Evolutionary conservation across 1,284 basidiomycete species (phyloP), one percentile per base, ranked within the genome.

Genomic region (Ustilago loliicola): DNA sequence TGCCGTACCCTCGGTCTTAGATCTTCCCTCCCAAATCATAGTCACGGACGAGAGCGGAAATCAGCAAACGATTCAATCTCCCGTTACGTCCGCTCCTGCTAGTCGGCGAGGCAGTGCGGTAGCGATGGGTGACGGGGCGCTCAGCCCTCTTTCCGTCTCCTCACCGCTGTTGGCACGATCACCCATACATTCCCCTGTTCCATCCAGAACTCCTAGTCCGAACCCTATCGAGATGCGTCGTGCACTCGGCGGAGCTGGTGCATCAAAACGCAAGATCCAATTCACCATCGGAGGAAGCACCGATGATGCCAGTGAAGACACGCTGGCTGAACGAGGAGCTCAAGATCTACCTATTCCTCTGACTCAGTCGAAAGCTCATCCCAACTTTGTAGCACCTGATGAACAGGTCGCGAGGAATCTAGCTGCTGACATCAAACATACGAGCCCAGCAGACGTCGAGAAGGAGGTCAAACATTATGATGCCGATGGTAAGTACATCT

Each of bases 401-500:
- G 75, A 77, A 34, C 50, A 65, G 27, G 0, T 66, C 17, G 75
- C 75, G 2, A 42, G 61, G 10, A 59, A 56, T 11, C 3, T 72
- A 1, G 75, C 70, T 1, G 66, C 66, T 1, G 66, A 62, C 54
- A 70, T 42, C 70, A 62, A 32, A 55, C 68, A 21, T 1, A 36
- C 55, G 1, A 59, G 42, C 0, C 27, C 59, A 19, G 34, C 59
- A 7, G 27, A 63, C n/a, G 58, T 67, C 21, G 61, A 71, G 21
- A 58, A 86, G 32, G 84, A 88, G 25, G 91, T 80, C 53, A 91
- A 90, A 81, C 92, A 93, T 87, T 94, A 94, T 84, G 93, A 95
- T 87, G 93, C 93, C 19, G 93, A 94, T 88, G 93, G 42, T 45
- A 45, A 45, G 42, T 45, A 17, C 32, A 6, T 34, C 13, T 11